phyloP scores from a whole-genome alignment of 768 basidiomycete genomes.

The Pleurotus cornucopiae region DNA sequence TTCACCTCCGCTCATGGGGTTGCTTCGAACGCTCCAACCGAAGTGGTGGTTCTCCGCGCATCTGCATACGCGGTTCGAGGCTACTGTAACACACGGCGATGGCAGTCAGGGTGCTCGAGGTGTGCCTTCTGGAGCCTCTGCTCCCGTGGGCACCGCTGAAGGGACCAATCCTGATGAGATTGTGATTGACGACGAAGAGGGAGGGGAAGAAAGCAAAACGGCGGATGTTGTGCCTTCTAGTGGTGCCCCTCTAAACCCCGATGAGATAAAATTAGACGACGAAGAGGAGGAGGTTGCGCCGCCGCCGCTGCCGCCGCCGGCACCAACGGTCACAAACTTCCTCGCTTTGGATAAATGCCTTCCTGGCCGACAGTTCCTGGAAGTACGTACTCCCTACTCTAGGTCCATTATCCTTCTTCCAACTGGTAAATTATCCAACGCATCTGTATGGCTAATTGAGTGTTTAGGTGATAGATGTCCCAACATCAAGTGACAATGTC shows the following conservation, averaged over 20 bases:
- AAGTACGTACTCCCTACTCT: conserved; percentile 40
- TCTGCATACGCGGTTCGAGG: conserved; percentile 84
- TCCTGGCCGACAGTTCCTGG: conserved; percentile 70
- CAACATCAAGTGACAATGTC: conserved; percentile 14
- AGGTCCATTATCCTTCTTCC: neutral
- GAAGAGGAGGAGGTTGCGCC: conserved; percentile 40
- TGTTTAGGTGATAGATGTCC: conserved; percentile 60
- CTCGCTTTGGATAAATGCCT: conserved; percentile 91
- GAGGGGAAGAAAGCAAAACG: conserved; percentile 4
- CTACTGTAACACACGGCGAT: conserved; percentile 44
- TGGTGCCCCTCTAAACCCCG: conserved; percentile 29
- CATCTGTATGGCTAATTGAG: neutral
- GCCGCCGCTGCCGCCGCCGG: conserved; percentile 21
- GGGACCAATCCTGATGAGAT: conserved; percentile 48
- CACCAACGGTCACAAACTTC: conserved; percentile 57
- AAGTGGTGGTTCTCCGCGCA: conserved; percentile 93
- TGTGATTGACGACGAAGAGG: conserved; percentile 32
- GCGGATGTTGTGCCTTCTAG: neutral
- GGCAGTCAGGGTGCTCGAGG: neutral
- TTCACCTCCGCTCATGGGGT: conserved; percentile 79
- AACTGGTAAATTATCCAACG: too few species aligned
- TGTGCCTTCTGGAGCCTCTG: conserved; percentile 8
- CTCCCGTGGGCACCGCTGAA: conserved; percentile 16
- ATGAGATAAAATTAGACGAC: conserved; percentile 47
- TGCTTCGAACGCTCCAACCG: conserved; percentile 70